Percentiles rank a stretch among this genome's conserved stretches.
phyloP scores from a whole-genome alignment of 2,329 filamentous ascomycete species.

The Ascochyta pisi region DNA sequence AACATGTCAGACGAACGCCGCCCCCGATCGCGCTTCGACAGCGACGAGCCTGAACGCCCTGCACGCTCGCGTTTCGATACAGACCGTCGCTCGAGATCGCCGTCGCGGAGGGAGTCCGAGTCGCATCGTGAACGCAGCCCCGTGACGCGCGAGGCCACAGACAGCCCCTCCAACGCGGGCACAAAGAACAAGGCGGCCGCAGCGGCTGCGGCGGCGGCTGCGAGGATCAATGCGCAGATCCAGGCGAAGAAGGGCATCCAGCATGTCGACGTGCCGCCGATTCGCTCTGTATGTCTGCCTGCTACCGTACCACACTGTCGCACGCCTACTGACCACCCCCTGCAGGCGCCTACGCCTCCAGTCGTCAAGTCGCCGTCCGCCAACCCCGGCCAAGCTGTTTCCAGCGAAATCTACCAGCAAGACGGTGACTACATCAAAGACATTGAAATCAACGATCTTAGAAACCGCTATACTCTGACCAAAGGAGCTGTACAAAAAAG shows the following conservation, averaged over 20 bases:
- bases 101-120: conserved; percentile 69
- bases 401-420: conserved; percentile 88
- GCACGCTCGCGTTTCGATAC: conserved; percentile 76
- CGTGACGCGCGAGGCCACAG: conserved; percentile 59
- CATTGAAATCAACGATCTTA: conserved; percentile 97
- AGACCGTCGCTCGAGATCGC: conserved; percentile 71
- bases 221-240: conserved; percentile 57
- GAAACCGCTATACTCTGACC: conserved; percentile 95
- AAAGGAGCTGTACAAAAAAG: conserved; percentile 98
- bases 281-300: conserved; percentile 62
- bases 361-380: conserved; percentile 62
- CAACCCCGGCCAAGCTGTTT: conserved; percentile 55
- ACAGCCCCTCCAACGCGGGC: conserved; percentile 55
- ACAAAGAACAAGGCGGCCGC: conserved; percentile 67
- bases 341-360: conserved; percentile 56
- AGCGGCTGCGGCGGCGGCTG: conserved; percentile 83
- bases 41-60: conserved; percentile 76
- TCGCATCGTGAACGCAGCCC: conserved; percentile 82
- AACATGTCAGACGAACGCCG: conserved; percentile 80
- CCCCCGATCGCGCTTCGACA: conserved; percentile 94
- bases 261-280: conserved; percentile 86
- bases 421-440: conserved; percentile 99
- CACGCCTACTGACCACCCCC: conserved; percentile 27
- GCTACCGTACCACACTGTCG: not conserved
- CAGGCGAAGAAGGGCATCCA: conserved; percentile 80